Conservation (phyloP, 1,284 basidiomycete genomes). For the Fomitopsis palustris region DNA sequence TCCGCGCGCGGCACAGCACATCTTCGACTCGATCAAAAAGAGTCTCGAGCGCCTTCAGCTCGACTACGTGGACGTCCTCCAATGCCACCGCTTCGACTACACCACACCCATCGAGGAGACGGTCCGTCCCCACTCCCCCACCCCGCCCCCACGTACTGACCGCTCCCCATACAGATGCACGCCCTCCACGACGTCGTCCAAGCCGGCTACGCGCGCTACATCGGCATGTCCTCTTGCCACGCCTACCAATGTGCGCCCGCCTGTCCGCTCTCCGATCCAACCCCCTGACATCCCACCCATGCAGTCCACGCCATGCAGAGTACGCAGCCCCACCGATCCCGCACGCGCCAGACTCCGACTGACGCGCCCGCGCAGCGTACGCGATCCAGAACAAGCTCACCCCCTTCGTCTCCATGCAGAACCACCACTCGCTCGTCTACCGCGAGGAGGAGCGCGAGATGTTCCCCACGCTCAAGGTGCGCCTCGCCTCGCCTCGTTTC, state of each 20-base stretch:
- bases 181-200: conserved; percentile 68
- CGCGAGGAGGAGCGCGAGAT: conserved; percentile 52
- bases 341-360: neutral
- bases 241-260: conserved; percentile 27
- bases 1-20: conserved; percentile 28
- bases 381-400: conserved; percentile 38
- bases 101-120: conserved; percentile 29
- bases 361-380: conserved; percentile 19
- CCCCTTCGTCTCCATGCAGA: conserved; percentile 53
- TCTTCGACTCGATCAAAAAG: conserved; percentile 39
- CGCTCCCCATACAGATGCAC: conserved; percentile 41
- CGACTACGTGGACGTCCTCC: conserved; percentile 36
- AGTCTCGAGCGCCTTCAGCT: conserved; percentile 37
- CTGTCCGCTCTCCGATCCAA: neutral
- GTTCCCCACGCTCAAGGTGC: conserved; percentile 36
- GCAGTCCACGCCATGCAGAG: conserved; percentile 49
- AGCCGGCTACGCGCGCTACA: conserved; percentile 61
- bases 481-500: no score
- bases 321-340: neutral
- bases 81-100: conserved; percentile 29
- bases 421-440: conserved; percentile 41
- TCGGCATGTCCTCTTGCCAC: conserved; percentile 53
- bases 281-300: conserved; percentile 2
- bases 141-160: no score
- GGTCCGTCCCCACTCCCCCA: no score